Evolutionary conservation across 805 yeast genomes (phyloP).

Genomic region (Grigorovia humatica): DNA sequence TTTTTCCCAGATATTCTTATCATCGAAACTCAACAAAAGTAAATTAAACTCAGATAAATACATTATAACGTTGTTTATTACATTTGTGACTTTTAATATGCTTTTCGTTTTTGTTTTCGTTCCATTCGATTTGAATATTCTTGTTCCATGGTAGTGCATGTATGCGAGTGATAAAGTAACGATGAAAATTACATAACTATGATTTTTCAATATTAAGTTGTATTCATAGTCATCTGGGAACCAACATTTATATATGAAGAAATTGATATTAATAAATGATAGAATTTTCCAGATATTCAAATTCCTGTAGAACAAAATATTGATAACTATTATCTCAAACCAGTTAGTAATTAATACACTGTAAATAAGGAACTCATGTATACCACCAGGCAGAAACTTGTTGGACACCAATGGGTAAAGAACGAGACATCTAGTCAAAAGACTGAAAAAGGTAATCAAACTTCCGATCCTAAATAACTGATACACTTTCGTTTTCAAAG

Average conservation of each 20-base stretch:
- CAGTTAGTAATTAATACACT: constrained; percentile 8
- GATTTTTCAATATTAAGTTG: constrained; percentile 22
- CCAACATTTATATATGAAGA: constrained; percentile 14
- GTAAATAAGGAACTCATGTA: constrained; percentile 48
- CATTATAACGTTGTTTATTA: constrained; percentile 1
- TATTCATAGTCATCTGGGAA: constrained; percentile 26
- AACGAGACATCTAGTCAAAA: constrained; percentile 37
- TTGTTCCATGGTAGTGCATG: constrained; percentile 21
- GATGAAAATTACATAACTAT: constrained; percentile 24
- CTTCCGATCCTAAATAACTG: constrained; percentile 23
- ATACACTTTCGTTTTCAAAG: constrained; percentile 11
- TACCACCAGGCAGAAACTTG: constrained; percentile 57
- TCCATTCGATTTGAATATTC: constrained; percentile 15
- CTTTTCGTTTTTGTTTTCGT: neutral
- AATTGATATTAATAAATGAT: constrained; percentile 10
- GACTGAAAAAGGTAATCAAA: constrained; percentile 17
- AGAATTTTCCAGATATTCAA: neutral
- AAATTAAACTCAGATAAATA: constrained; percentile 25
- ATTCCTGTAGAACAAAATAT: neutral
- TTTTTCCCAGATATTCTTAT: neutral
- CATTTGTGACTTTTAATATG: neutral
- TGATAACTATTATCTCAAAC: neutral
- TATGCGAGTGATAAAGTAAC: constrained; percentile 19
- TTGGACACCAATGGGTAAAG: constrained; percentile 57
- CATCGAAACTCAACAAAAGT: constrained; percentile 14